Percentiles rank a stretch among this genome's conserved stretches.
phyloP scores from a whole-genome alignment of 306 rosid species.

The Cyamopsis tetragonoloba region DNA sequence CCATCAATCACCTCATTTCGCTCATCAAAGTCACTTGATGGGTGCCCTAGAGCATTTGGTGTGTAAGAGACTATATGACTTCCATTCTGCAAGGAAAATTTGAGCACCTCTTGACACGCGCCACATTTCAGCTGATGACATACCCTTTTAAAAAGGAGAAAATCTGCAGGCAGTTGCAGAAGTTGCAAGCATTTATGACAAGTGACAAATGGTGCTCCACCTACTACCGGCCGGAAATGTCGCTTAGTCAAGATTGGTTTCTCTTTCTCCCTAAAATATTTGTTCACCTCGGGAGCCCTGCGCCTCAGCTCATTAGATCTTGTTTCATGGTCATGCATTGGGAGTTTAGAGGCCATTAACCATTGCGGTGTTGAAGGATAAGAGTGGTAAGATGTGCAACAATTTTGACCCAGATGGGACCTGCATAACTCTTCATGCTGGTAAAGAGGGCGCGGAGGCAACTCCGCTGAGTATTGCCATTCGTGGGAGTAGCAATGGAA shows the following conservation, averaged over 20 bases:
- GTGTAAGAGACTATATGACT: slow-evolving; percentile 53
- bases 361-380: slow-evolving; percentile 51
- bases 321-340: slow-evolving; percentile 36
- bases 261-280: slow-evolving; percentile 54
- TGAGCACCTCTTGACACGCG: slow-evolving; percentile 72
- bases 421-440: slow-evolving; percentile 32
- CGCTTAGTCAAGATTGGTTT: slow-evolving; percentile 41
- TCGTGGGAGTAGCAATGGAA: slow-evolving; percentile 44
- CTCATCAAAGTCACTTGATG: slow-evolving; percentile 42
- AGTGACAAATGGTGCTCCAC: slow-evolving; percentile 79
- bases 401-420: slow-evolving; percentile 40
- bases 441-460: slow-evolving; percentile 44
- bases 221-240: slow-evolving; percentile 82
- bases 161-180: slow-evolving; percentile 81
- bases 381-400: slow-evolving; percentile 38
- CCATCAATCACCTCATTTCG: slow-evolving; percentile 20
- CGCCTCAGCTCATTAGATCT: slow-evolving; percentile 47
- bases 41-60: slow-evolving; percentile 26
- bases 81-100: slow-evolving; percentile 57
- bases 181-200: slow-evolving; percentile 65
- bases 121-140: slow-evolving; percentile 69
- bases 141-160: slow-evolving; percentile 68
- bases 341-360: slow-evolving; percentile 34
- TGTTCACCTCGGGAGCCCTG: slow-evolving; percentile 39
- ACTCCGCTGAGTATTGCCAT: slow-evolving; percentile 47